Base-by-base conservation (phyloP, 1,284 basidiomycete genomes). In the Spongispora temasekensis region DNA sequence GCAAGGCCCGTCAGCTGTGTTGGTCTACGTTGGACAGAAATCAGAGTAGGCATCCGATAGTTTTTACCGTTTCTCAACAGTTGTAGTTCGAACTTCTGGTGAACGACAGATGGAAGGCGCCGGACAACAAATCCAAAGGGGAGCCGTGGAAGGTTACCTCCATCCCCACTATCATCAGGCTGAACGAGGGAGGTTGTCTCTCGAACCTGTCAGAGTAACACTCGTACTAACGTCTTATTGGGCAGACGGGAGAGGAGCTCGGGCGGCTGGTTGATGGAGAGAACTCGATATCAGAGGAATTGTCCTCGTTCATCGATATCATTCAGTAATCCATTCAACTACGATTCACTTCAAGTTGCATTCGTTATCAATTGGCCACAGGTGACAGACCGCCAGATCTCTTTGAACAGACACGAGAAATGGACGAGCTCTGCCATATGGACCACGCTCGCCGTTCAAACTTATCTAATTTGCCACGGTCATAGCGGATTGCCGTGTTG, bases 21-120 rank as follows among this genome's bases (percentile, higher is more conserved):
- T 95, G 55, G 80, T 91, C 56, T 93, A 90, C 72, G 90, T 93
- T 57, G 93, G 93, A 8, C 81, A 87, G 65, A 80, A 75, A 65
- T 60, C 80, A 58, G 84, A 88, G 92, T 93, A 68, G 74, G 88
- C 81, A 48, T 55, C 50, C 55, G 53, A 27, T 9, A 52, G 21
- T 5, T 56, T 54, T 44, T 50, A 12, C 7, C 9, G 52, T 19
- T 44, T 35, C 54, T 61, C n/a, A 44, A 61, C n/a, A 8, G 54
- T 10, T 4, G 32, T 7, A 34, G 46, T 15, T 17, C 10, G 8
- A n/a, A n/a, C n/a, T n/a, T n/a, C n/a, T n/a, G n/a, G n/a, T n/a
- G n/a, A n/a, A 32, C 21, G 30, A 58, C 61, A 93, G 91, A 68
- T 93, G 91, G 91, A 90, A 84, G 71, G 71, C 78, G 2, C 75